Evolutionary conservation across 495 filamentous ascomycete genomes (phyloP).

Genomic region (Penicillium pancosmium): DNA sequence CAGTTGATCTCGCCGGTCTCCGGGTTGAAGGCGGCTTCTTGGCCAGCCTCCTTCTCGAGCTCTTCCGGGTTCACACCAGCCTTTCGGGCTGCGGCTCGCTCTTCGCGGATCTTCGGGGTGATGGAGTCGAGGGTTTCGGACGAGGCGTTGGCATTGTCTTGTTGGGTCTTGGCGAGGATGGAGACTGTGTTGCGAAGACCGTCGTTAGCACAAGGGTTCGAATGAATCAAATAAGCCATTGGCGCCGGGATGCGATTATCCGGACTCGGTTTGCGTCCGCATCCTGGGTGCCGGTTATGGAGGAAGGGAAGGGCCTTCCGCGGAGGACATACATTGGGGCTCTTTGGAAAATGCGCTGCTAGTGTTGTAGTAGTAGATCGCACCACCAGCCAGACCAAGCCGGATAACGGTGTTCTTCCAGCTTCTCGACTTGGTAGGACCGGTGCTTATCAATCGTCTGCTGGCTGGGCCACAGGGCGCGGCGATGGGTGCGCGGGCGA

Average conservation of each 20-base stretch:
- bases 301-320: neutral
- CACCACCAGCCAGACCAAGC: slow-evolving; percentile 74
- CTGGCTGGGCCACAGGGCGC: slow-evolving; percentile 38
- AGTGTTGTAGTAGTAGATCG: slow-evolving; percentile 94
- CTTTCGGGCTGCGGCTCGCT: slow-evolving; percentile 26
- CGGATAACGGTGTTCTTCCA: slow-evolving; percentile 79
- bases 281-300: too few relatives aligned
- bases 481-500: slow-evolving; percentile 52
- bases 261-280: neutral
- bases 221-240: too few relatives aligned
- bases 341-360: slow-evolving; percentile 84
- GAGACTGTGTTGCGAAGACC: slow-evolving; percentile 32
- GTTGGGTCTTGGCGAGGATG: slow-evolving; percentile 27
- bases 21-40: slow-evolving; percentile 93
- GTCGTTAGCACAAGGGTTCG: too few relatives aligned
- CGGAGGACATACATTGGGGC: slow-evolving; percentile 64
- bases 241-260: slow-evolving; percentile 9
- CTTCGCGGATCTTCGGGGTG: slow-evolving; percentile 44
- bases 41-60: slow-evolving; percentile 76
- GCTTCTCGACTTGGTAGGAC: slow-evolving; percentile 67
- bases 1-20: slow-evolving; percentile 99
- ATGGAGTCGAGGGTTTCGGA: slow-evolving; percentile 50
- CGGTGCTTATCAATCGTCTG: slow-evolving; percentile 73
- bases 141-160: slow-evolving; percentile 31
- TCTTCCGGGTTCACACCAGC: slow-evolving; percentile 47